Percentiles rank a stretch among this genome's conserved stretches.
phyloP scores from a whole-genome alignment of 768 basidiomycete species.

The Russula compacta region DNA sequence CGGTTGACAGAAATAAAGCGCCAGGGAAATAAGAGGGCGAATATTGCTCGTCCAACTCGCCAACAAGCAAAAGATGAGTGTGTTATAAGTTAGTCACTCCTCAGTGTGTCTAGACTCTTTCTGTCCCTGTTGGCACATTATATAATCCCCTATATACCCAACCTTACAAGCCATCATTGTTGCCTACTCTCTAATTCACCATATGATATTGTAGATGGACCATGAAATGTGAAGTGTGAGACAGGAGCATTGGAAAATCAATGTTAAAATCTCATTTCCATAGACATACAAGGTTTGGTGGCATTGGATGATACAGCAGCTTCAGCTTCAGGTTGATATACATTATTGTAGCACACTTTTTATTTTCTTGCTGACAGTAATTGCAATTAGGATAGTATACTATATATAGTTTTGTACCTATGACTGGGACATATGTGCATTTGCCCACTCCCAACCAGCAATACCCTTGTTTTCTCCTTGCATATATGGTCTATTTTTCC shows the following conservation, averaged over 20 bases:
- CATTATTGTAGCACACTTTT: too few species aligned
- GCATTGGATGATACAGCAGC: too few species aligned
- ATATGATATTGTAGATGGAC: background rate
- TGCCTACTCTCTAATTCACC: background rate
- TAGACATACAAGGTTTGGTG: too few species aligned
- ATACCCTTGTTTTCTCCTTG: too few species aligned
- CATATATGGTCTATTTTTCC: too few species aligned
- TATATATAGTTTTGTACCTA: too few species aligned
- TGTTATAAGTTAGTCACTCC: conserved; percentile 44
- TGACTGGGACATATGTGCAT: too few species aligned
- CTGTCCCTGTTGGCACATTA: background rate
- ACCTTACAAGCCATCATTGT: background rate
- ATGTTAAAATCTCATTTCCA: too few species aligned
- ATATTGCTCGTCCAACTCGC: conserved; percentile 78
- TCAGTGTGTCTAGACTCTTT: background rate
- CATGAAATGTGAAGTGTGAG: background rate
- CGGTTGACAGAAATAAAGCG: conserved; percentile 94
- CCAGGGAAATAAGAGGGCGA: conserved; percentile 67
- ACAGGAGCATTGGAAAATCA: background rate
- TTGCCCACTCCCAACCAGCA: too few species aligned
- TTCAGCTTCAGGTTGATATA: too few species aligned
- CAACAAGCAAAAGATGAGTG: conserved; percentile 94
- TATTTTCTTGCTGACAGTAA: too few species aligned
- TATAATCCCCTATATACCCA: background rate
- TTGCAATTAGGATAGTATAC: too few species aligned